A percentile compares a stretch with the other conserved stretches of the same genome.
Conservation (phyloP, 345 rosid genomes). For the Carallia pectinifolia region DNA sequence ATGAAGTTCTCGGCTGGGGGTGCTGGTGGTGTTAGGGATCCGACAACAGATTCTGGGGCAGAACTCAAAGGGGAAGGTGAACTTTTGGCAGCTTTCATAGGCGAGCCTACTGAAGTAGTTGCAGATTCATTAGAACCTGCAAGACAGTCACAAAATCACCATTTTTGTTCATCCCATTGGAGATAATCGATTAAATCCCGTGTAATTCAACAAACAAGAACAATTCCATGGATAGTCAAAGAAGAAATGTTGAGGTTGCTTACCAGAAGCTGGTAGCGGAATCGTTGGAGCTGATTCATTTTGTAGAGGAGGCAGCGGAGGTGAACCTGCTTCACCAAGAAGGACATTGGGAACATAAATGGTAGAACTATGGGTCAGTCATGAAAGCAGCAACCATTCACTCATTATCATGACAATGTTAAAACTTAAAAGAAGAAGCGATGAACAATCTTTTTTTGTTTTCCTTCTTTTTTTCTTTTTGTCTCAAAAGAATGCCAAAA, state of each 20-base stretch:
- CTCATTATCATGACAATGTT: background rate
- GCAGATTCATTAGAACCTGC: slow-evolving; percentile 28
- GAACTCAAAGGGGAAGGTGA: slow-evolving; percentile 23
- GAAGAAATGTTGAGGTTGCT: slow-evolving; percentile 6
- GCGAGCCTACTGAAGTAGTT: slow-evolving; percentile 16
- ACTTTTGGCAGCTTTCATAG: slow-evolving; percentile 15
- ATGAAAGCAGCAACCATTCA: background rate
- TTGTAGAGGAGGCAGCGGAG: slow-evolving; percentile 48
- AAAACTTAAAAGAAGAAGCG: too few relatives aligned
- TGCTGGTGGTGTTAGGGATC: slow-evolving; percentile 24
- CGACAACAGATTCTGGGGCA: slow-evolving; percentile 18
- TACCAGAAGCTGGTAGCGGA: slow-evolving; percentile 37
- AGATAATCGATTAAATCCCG: too few relatives aligned
- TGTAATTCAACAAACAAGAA: too few relatives aligned
- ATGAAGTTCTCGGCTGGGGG: slow-evolving; percentile 17
- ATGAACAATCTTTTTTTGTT: too few relatives aligned
- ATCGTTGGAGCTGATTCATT: slow-evolving; percentile 25
- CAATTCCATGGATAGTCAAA: background rate
- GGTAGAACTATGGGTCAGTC: background rate
- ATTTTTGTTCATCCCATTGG: too few relatives aligned
- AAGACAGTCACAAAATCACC: slow-evolving; percentile 2
- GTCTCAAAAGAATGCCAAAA: too few relatives aligned
- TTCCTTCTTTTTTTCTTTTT: too few relatives aligned
- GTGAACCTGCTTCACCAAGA: slow-evolving; percentile 29
- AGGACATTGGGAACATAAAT: too few relatives aligned